A percentile compares a stretch with the other conserved stretches of the same genome.
Conservation (phyloP, 2,329 filamentous ascomycete genomes). For the Penicillium sp. region DNA sequence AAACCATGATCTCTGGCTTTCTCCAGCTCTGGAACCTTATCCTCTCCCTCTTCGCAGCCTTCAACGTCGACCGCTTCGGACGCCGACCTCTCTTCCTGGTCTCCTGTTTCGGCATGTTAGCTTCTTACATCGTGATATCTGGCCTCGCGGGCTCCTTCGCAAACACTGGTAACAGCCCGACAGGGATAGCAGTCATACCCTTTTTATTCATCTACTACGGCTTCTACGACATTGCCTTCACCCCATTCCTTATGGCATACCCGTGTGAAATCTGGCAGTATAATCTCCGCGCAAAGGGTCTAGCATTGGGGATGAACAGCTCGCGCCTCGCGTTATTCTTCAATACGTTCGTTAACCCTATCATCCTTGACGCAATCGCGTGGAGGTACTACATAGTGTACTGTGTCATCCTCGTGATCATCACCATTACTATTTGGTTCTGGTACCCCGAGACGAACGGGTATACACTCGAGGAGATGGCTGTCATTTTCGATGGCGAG, state of each 20-base stretch:
- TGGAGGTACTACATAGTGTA: constrained; percentile 45
- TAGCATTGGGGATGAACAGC: constrained; percentile 31
- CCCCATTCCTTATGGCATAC: constrained; percentile 60
- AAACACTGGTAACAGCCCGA: constrained; percentile 15
- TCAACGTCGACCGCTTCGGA: constrained; percentile 3
- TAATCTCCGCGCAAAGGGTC: constrained; percentile 51
- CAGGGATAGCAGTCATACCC: constrained; percentile 51
- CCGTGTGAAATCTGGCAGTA: constrained; percentile 65
- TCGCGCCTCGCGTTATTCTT: constrained; percentile 32
- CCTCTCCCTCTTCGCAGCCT: neutral
- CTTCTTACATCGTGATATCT: constrained; percentile 30
- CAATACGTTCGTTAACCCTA: constrained; percentile 39
- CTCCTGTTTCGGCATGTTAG: constrained; percentile 31
- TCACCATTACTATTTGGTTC: constrained; percentile 29
- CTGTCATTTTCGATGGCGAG: constrained; percentile 32
- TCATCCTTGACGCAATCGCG: constrained; percentile 37
- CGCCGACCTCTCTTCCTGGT: constrained; percentile 2
- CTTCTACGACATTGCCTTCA: constrained; percentile 66
- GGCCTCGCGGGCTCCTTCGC: constrained; percentile 29
- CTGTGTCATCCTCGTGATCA: constrained; percentile 33
- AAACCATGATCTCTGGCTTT: constrained; percentile 6
- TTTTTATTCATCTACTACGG: constrained; percentile 65
- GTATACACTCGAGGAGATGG: constrained; percentile 36
- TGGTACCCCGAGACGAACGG: constrained; percentile 38
- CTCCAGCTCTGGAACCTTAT: constrained; percentile 6